Conservation (phyloP, 1,139 yeast genomes). For the Kodamaea ohmeri region DNA sequence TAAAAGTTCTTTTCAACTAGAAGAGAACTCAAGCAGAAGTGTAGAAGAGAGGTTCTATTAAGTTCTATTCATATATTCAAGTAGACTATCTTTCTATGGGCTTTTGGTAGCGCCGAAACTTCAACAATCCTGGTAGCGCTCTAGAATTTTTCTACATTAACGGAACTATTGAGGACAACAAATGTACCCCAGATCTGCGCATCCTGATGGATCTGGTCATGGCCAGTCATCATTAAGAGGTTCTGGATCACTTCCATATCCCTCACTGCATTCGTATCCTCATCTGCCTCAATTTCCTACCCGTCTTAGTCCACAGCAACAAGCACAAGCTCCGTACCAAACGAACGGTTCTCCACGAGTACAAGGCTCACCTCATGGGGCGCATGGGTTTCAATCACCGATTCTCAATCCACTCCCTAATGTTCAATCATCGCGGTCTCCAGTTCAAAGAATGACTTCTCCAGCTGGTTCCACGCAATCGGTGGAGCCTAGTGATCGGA, state of each 20-base stretch:
- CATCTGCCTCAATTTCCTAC: constrained; percentile 5
- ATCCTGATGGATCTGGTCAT: not conserved
- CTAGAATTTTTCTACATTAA: not conserved
- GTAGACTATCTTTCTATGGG: no score
- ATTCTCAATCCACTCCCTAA: constrained; percentile 7
- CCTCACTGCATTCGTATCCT: not conserved
- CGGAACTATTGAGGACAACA: constrained; percentile 1
- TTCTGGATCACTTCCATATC: constrained; percentile 1
- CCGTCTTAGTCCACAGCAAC: constrained; percentile 1
- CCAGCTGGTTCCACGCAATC: constrained; percentile 1
- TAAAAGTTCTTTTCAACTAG: no score
- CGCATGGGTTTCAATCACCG: constrained; percentile 9
- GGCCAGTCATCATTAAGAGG: constrained; percentile 2
- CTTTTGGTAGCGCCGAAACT: constrained; percentile 1
- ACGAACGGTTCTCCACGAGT: constrained; percentile 5
- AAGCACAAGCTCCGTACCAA: constrained; percentile 4
- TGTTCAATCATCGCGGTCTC: constrained; percentile 10
- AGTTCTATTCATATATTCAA: not conserved
- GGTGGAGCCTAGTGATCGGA: constrained; percentile 3
- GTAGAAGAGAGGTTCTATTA: not conserved
- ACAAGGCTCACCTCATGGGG: constrained; percentile 9
- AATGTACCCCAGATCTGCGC: constrained; percentile 5
- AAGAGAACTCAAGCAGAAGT: no score
- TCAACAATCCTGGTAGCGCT: constrained; percentile 2
- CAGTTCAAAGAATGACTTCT: constrained; percentile 2